Conservation (phyloP, 2,329 filamentous ascomycete species). For the Parascedosporium putredinis region DNA sequence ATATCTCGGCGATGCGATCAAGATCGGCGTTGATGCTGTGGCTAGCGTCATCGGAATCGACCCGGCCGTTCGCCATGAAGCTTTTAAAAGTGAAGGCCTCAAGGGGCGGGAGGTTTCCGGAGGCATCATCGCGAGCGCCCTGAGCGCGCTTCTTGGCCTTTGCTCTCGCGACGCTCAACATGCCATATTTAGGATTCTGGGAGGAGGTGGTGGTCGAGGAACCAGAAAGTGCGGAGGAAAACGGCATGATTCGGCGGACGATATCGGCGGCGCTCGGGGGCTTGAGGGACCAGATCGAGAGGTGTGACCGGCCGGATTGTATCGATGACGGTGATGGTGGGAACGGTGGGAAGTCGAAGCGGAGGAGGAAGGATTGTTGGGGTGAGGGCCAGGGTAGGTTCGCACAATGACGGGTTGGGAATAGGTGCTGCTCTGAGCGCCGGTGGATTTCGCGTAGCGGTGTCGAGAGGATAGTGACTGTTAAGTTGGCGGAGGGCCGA, state of each 20-base stretch:
- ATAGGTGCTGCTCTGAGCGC: conserved; percentile 47
- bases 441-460: conserved; percentile 45
- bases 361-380: conserved; percentile 8
- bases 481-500: conserved; percentile 50
- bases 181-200: conserved; percentile 22
- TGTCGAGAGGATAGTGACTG: conserved; percentile 44
- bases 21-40: conserved; percentile 46
- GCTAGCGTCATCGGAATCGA: conserved; percentile 31
- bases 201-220: neutral
- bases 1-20: conserved; percentile 57
- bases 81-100: conserved; percentile 56
- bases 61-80: conserved; percentile 50
- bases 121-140: neutral
- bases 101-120: conserved; percentile 38
- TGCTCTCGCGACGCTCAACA: conserved; percentile 33
- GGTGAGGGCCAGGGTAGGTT: conserved; percentile 44
- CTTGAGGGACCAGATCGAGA: conserved; percentile 8
- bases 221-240: conserved; percentile 3
- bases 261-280: conserved; percentile 12
- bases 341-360: conserved; percentile 17
- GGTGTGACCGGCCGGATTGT: too few species aligned
- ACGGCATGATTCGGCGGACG: conserved; percentile 13
- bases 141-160: conserved; percentile 24
- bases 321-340: conserved; percentile 16
- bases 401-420: conserved; percentile 57